Base-by-base conservation (phyloP, 1,284 basidiomycete species). In the Boletus sp. region DNA sequence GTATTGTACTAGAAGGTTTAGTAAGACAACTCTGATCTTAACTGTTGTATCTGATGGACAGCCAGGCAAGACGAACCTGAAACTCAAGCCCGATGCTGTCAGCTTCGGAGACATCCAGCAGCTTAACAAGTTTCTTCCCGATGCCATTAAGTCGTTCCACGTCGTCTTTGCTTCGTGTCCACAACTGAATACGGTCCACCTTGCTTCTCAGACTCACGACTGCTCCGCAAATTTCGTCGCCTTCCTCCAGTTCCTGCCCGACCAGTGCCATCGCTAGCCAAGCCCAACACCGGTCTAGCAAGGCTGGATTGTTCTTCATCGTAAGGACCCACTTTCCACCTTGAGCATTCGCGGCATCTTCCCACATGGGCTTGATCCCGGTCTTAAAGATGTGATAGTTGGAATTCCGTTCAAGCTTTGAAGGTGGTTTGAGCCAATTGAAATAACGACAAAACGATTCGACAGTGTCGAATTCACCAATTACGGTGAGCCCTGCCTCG, bases 381-480 rank as follows among this genome's bases (percentile, higher is more conserved):
- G 81, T 76, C 69, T 96, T 96, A 81, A 97, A 97, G 48, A 96
- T 73, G 64, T 96, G 94, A 63, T 95, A 95, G 70, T 94, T 95
- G 32, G 87, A 86, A 68, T 91, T 90, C 57, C 83, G 83, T 56
- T 91, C 88, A 32, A 96, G 80, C 57, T 82, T 81, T 40, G 89
- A 92, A 2, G 94, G 94, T 2, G 88, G 85, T 66, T 92, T 91
- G 52, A 95, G 80, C 82, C 93, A 94, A 70, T 94, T 93, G 74
- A 94, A 90, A 70, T 92, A 90, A n/a, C 88, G 80, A 62, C 91
- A 94, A 73, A 94, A 96, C 22, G 83, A 80, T 68, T 96, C 89
- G 48, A 96, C 90, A 13, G 91, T 89, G 59, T 82, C 76, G 68
- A 92, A 88, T 57, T 85, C 82, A 55, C 89, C 88, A 55, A 90